phyloP scores from a whole-genome alignment of 1,139 yeast species.

The Hemisphaericaspora lyxosophila region DNA sequence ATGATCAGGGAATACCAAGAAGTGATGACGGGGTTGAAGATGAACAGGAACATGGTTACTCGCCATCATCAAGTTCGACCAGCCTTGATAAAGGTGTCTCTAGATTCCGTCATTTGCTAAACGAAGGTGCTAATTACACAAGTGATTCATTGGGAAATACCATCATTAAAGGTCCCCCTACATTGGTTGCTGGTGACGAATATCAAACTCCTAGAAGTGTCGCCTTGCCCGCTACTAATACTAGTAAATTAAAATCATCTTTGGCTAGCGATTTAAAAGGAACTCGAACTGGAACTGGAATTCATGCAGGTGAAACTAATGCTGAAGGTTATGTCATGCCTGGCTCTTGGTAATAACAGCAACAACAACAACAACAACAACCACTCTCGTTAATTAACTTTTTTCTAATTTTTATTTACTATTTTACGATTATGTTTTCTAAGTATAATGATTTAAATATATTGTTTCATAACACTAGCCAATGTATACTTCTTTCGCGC shows the following conservation, averaged over 20 bases:
- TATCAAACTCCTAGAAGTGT: constrained; percentile 2
- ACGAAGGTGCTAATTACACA: constrained; percentile 4
- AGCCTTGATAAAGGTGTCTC: not conserved
- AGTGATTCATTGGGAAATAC: constrained; percentile 4
- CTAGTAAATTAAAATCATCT: not conserved
- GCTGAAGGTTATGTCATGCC: constrained; percentile 12
- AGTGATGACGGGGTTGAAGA: not conserved
- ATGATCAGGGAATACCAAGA: not conserved
- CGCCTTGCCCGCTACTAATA: not conserved
- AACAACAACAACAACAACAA: no score
- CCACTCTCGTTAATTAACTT: not conserved
- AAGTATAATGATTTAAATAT: not conserved
- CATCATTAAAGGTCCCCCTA: constrained; percentile 2
- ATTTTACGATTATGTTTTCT: not conserved
- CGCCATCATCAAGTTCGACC: not conserved
- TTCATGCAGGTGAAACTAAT: not conserved
- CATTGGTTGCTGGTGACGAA: not conserved
- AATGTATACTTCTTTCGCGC: not conserved
- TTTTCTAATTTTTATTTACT: not conserved
- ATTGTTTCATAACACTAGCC: not conserved
- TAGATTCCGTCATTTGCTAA: constrained; percentile 2
- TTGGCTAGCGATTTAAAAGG: not conserved
- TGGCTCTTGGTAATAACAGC: constrained; percentile 13
- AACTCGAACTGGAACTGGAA: not conserved
- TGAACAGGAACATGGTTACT: not conserved